Conservation (phyloP, 768 basidiomycete species). For the Nevesoporus exiguus region DNA sequence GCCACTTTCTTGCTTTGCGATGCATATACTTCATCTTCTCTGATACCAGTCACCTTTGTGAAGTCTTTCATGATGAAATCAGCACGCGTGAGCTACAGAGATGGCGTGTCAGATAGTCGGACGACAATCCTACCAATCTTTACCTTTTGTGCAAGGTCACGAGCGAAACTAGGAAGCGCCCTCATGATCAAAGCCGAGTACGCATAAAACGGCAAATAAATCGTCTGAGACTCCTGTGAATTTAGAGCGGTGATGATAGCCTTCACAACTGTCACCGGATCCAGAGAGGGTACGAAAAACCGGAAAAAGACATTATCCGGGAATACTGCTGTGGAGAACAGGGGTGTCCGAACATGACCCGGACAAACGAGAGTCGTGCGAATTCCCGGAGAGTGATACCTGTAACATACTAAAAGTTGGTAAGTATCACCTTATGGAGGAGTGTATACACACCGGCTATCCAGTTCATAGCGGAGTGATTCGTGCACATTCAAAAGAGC, state of each 20-base stretch:
- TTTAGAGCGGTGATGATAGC: slow-evolving; percentile 79
- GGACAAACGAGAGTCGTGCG: slow-evolving; percentile 87
- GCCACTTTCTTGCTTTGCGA: slow-evolving; percentile 9
- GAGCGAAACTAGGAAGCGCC: slow-evolving; percentile 65
- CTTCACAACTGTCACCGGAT: slow-evolving; percentile 75
- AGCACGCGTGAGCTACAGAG: slow-evolving; percentile 57
- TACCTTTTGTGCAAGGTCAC: slow-evolving; percentile 79
- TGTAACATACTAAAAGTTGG: slow-evolving; percentile 21
- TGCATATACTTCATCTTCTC: slow-evolving; percentile 48
- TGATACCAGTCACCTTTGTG: slow-evolving; percentile 57
- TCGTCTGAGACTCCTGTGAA: slow-evolving; percentile 67
- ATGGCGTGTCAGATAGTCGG: slow-evolving; percentile 8
- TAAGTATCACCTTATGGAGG: background rate
- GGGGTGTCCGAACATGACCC: slow-evolving; percentile 71
- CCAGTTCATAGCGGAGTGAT: slow-evolving; percentile 84
- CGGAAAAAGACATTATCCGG: slow-evolving; percentile 50
- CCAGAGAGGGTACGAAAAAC: slow-evolving; percentile 76
- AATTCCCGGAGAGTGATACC: slow-evolving; percentile 71
- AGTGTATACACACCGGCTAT: slow-evolving; percentile 52
- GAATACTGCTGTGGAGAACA: slow-evolving; percentile 63
- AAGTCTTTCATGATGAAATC: slow-evolving; percentile 72
- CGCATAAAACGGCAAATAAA: slow-evolving; percentile 71
- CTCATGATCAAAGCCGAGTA: slow-evolving; percentile 54
- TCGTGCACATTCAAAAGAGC: slow-evolving; percentile 81
- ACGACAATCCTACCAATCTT: slow-evolving; percentile 10